A percentile compares a stretch with the other conserved stretches of the same genome.
phyloP scores from a whole-genome alignment of 768 basidiomycete genomes.

The Phlegmacium glaucopus region DNA sequence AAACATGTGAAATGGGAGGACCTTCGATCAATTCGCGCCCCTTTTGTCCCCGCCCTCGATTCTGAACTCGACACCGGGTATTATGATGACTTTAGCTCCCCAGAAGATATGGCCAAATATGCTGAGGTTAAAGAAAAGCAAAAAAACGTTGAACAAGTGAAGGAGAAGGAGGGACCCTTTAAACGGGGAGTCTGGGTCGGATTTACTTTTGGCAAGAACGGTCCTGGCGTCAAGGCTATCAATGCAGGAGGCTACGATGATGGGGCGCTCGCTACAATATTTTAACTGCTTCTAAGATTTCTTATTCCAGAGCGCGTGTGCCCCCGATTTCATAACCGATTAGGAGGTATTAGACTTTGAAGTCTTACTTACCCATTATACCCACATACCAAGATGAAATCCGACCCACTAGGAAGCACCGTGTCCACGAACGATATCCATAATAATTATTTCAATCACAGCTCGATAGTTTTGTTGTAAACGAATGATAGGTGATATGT shows the following conservation, averaged over 20 bases:
- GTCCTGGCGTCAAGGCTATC: slow-evolving; percentile 51
- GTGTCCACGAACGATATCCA: too few relatives aligned
- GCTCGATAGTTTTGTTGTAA: too few relatives aligned
- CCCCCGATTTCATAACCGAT: background rate
- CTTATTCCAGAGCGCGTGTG: background rate
- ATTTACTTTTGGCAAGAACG: slow-evolving; percentile 89
- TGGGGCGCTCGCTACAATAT: slow-evolving; percentile 58
- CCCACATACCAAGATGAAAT: too few relatives aligned
- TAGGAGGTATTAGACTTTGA: too few relatives aligned
- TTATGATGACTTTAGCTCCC: slow-evolving; percentile 85
- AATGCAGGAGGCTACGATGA: slow-evolving; percentile 42
- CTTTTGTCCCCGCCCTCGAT: slow-evolving; percentile 93
- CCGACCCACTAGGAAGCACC: background rate
- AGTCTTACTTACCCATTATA: too few relatives aligned
- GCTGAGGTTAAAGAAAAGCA: slow-evolving; percentile 98
- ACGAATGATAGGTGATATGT: too few relatives aligned
- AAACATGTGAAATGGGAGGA: slow-evolving; percentile 69
- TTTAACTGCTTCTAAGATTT: slow-evolving; percentile 32
- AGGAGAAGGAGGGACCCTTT: slow-evolving; percentile 78
- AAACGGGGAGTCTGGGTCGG: slow-evolving; percentile 85
- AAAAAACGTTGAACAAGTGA: slow-evolving; percentile 85
- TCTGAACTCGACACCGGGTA: slow-evolving; percentile 94
- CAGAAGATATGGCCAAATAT: slow-evolving; percentile 98
- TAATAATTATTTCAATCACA: too few relatives aligned
- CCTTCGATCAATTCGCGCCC: slow-evolving; percentile 72